Evolutionary conservation across 495 filamentous ascomycete genomes (phyloP).

Genomic region (Pseudoneurospora amorphoporcata): DNA sequence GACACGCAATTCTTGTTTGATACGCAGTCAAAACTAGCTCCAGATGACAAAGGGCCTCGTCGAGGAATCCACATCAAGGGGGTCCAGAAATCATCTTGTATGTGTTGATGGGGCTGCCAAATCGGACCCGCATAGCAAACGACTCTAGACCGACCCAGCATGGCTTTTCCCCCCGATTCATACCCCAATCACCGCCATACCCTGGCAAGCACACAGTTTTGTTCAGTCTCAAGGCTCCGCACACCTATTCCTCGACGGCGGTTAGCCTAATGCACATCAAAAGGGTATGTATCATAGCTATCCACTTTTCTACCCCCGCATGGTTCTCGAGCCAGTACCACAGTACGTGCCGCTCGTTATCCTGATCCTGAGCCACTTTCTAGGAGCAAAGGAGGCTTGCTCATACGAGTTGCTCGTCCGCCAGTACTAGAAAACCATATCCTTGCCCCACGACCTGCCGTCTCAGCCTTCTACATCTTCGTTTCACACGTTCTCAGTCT

Average conservation of each 20-base stretch:
- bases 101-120: neutral
- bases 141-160: neutral
- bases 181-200: neutral
- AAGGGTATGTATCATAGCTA: neutral
- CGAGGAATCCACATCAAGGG: neutral
- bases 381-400: slow-evolving; percentile 6
- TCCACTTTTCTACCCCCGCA: neutral
- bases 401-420: neutral
- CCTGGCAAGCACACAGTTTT: neutral
- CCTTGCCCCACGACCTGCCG: slow-evolving; percentile 1
- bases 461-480: neutral
- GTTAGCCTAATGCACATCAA: neutral
- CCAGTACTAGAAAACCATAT: slow-evolving; percentile 3
- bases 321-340: neutral
- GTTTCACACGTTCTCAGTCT: neutral
- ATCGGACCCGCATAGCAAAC: neutral
- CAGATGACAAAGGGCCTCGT: neutral
- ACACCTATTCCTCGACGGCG: neutral
- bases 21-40: neutral
- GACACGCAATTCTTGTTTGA: neutral
- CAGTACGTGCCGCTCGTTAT: neutral
- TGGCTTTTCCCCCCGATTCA: neutral
- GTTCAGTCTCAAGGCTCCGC: neutral
- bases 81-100: neutral
- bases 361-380: neutral